Conservation (phyloP, 2,329 filamentous ascomycete genomes). For the Xylaria sp. region DNA sequence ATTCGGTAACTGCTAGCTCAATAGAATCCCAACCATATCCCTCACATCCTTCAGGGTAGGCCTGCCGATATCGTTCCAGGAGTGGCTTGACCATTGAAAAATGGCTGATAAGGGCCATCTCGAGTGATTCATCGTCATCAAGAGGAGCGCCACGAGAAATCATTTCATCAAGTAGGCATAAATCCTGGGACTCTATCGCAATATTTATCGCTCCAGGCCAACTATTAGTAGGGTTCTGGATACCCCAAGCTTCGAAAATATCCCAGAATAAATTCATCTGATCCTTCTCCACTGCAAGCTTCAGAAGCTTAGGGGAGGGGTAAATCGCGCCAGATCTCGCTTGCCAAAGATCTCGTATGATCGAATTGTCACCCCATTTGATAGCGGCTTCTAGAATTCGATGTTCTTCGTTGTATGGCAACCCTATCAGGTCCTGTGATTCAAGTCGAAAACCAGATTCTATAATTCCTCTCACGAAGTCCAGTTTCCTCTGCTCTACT, state of each 20-base stretch:
- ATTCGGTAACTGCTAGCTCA: accelerated
- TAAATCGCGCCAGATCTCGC: not conserved
- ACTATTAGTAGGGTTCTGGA: not conserved
- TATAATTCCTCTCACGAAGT: not conserved
- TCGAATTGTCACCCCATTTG: not conserved
- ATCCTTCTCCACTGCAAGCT: not conserved
- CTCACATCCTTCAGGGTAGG: not conserved
- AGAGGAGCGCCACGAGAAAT: not conserved
- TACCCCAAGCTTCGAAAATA: not conserved
- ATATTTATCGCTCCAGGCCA: not conserved
- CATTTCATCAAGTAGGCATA: not conserved
- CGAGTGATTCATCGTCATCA: not conserved
- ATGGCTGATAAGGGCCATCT: accelerated
- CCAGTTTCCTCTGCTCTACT: not conserved
- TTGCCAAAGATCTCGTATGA: not conserved
- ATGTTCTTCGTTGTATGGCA: no score
- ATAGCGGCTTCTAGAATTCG: not conserved
- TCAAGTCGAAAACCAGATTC: not conserved
- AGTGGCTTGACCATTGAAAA: conserved; percentile 10
- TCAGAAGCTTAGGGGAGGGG: not conserved
- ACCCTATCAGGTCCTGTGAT: no score
- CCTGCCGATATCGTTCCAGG: conserved; percentile 5
- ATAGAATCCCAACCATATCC: not conserved
- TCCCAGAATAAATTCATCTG: not conserved
- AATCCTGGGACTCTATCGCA: conserved; percentile 1